A percentile compares a stretch with the other conserved stretches of the same genome.
These are phyloP conservation scores for Chaetomiaceae sp. DNA, from an alignment of 2,329 filamentous ascomycete genomes.

Conservation along the genomic window DNA sequence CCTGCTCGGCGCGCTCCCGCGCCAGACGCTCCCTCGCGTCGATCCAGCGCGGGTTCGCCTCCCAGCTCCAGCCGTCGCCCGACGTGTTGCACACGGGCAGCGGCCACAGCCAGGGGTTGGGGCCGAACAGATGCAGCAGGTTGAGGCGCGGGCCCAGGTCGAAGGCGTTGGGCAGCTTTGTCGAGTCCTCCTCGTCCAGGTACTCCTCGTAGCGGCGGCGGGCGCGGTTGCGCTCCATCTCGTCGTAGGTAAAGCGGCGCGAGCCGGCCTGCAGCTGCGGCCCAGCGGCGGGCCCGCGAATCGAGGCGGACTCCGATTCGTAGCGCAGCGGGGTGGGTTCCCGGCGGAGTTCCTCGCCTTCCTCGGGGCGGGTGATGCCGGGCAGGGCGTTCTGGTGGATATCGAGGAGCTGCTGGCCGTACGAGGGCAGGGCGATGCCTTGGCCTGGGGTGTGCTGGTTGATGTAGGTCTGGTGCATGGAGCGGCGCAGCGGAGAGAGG, in stretches of 20 bases:
- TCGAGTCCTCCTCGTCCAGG: constrained; percentile 82
- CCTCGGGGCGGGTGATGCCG: constrained; percentile 73
- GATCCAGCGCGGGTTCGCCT: constrained; percentile 74
- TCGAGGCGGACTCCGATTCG: too few species aligned
- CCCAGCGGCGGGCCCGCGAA: not conserved
- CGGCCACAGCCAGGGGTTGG: constrained; percentile 65
- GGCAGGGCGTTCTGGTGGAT: constrained; percentile 78
- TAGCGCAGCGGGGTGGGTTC: constrained; percentile 9
- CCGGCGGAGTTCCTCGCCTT: constrained; percentile 61
- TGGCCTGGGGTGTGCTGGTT: constrained; percentile 49
- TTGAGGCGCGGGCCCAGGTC: constrained; percentile 82
- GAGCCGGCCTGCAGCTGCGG: constrained; percentile 31
- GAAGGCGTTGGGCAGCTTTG: constrained; percentile 87
- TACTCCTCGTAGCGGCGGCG: constrained; percentile 62
- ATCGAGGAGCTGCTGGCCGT: constrained; percentile 71
- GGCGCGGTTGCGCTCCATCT: constrained; percentile 51
- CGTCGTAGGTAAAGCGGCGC: constrained; percentile 48
- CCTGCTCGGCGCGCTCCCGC: constrained; percentile 54
- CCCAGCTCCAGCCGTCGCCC: constrained; percentile 93
- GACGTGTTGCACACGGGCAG: constrained; percentile 79
- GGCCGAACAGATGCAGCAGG: constrained; percentile 75
- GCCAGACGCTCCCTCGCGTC: constrained; percentile 63
- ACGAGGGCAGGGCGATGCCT: constrained; percentile 49
- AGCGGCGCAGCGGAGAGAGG: constrained; percentile 70
- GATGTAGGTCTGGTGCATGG: constrained; percentile 59